Evolutionary conservation across 2,329 filamentous ascomycete species (phyloP).

Genomic region (Nemania sp.): DNA sequence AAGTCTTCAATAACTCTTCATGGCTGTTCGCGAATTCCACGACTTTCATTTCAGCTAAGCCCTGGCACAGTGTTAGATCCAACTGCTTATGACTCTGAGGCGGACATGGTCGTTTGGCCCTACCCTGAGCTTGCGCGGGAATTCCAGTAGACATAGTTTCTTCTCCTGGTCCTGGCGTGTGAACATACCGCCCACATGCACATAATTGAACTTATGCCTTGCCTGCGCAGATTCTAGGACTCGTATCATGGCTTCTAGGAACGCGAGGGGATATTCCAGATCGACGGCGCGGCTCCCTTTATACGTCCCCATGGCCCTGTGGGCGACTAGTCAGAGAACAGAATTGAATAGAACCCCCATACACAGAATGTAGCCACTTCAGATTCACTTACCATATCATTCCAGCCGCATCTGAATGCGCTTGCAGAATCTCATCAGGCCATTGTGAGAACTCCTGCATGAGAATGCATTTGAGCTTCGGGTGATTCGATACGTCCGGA

Average conservation of each 20-base stretch:
- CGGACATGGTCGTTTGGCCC: background rate
- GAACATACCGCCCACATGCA: constrained; percentile 42
- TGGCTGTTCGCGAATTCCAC: constrained; percentile 29
- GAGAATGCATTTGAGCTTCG: constrained; percentile 31
- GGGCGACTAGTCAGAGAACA: background rate
- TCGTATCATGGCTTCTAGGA: constrained; percentile 28
- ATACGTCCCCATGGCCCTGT: constrained; percentile 33
- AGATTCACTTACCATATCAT: constrained; percentile 35
- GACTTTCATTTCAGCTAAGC: constrained; percentile 28
- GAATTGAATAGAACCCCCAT: background rate
- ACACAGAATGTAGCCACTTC: background rate
- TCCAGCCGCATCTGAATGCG: constrained; percentile 34
- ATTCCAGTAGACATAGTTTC: constrained; percentile 35
- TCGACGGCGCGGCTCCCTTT: constrained; percentile 27
- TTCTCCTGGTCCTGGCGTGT: constrained; percentile 40
- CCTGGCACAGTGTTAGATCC: constrained; percentile 21
- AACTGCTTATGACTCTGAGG: background rate
- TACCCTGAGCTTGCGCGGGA: constrained; percentile 36
- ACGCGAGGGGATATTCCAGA: constrained; percentile 33
- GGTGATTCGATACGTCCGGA: constrained; percentile 12
- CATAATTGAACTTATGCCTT: constrained; percentile 33
- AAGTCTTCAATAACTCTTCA: constrained; percentile 23
- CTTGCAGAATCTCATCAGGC: constrained; percentile 32
- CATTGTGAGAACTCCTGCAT: constrained; percentile 33
- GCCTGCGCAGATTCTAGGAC: constrained; percentile 19